Base-by-base conservation (phyloP, 2,329 filamentous ascomycete genomes). In the Tolypocladium inflatum region DNA sequence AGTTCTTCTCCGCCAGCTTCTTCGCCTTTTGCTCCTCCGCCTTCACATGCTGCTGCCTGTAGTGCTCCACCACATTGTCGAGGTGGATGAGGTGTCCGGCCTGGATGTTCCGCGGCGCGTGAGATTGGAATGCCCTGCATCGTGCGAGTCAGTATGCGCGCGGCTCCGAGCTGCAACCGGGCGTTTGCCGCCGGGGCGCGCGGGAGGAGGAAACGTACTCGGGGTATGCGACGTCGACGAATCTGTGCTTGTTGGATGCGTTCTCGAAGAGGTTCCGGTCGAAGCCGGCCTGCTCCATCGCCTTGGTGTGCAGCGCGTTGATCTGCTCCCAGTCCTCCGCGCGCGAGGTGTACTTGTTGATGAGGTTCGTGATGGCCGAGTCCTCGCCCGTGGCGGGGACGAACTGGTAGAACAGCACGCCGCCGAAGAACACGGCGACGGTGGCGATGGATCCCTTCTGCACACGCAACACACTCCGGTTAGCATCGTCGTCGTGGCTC, bases 21-120 rank as follows among this genome's bases (percentile, higher is more conserved):
- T 74, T 73, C 42, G 72, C 73, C 72, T 84, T 84, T 63, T 78
- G 74, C 64, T 79, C 81, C 70, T 83, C 81, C 59, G 82, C 79
- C 59, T 77, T 76, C 57, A 78, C 65, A 63, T 84, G 77, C 71
- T 80, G 71, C 68, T 80, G 74, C 65, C 74, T 74, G 73, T 82
- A 85, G 71, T 84, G 82, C 67, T 79, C 80, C 19, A 82, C 76
- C 35, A 84, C 75, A 64, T 81, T 73, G 68, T 83, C 80, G 53
- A 85, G 69, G 69, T 81, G 81, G 63, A 74, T 68, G 61, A 76
- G 72, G 64, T 81, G 78, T 45, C 82, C 82, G 35, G 82, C 81
- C 33, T 78, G 79, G 21, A 84, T 74, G 69, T 81, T 83, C 67
- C 75, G 75, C 23, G 75, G 73, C 23, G 78, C 77, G 60, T 80